phyloP scores from a whole-genome alignment of 2,329 filamentous ascomycete species.

The Apiospora malaysiana region DNA sequence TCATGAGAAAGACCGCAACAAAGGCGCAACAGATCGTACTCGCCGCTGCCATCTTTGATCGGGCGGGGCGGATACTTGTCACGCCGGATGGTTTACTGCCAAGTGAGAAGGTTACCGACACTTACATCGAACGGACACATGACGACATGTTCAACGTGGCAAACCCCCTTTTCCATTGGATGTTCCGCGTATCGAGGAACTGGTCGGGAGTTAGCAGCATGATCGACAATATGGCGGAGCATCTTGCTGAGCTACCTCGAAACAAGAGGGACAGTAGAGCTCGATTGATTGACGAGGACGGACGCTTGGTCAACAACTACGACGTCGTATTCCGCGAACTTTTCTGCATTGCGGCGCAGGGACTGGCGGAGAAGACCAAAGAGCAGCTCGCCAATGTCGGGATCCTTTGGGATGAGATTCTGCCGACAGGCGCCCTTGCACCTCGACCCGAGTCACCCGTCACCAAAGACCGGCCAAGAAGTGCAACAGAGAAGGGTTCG shows the following conservation, averaged over 20 bases:
- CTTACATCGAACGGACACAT: slow-evolving; percentile 72
- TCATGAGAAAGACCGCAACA: slow-evolving; percentile 58
- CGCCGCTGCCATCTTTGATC: slow-evolving; percentile 71
- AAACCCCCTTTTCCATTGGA: slow-evolving; percentile 86
- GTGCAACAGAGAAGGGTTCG: slow-evolving; percentile 28
- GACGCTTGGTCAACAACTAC: slow-evolving; percentile 70
- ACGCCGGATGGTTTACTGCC: slow-evolving; percentile 73
- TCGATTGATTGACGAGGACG: slow-evolving; percentile 57
- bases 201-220: slow-evolving; percentile 74
- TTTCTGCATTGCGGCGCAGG: slow-evolving; percentile 79
- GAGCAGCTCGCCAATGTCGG: slow-evolving; percentile 69
- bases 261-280: slow-evolving; percentile 45
- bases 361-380: slow-evolving; percentile 72
- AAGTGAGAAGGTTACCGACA: slow-evolving; percentile 78
- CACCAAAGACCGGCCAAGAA: slow-evolving; percentile 25
- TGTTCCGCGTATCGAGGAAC: slow-evolving; percentile 80
- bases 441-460: slow-evolving; percentile 20
- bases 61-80: slow-evolving; percentile 69
- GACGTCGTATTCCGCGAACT: slow-evolving; percentile 80
- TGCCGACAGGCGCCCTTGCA: slow-evolving; percentile 62
- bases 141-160: slow-evolving; percentile 77
- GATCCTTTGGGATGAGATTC: slow-evolving; percentile 76
- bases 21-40: slow-evolving; percentile 66
- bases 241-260: slow-evolving; percentile 62
- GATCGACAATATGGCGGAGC: slow-evolving; percentile 73